Evolutionary conservation across 257 asterid species (phyloP).

Genomic region (Henckelia pumila): DNA sequence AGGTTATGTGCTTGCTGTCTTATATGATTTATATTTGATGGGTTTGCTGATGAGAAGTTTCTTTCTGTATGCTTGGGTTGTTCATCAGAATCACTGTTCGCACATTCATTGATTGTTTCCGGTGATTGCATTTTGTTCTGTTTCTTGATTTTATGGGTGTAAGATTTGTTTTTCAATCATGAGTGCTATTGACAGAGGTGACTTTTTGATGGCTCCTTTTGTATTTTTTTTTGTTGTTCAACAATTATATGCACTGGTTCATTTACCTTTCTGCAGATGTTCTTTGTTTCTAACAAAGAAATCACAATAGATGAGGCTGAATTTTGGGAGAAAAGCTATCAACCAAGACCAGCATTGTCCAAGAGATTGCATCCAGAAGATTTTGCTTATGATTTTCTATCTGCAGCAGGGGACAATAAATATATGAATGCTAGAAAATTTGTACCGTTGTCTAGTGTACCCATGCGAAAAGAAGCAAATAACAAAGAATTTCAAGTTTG

Average conservation of each 20-base stretch:
- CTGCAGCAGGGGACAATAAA: constrained; percentile 36
- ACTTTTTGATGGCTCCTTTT: constrained; percentile 14
- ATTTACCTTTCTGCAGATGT: constrained; percentile 57
- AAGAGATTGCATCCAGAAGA: constrained; percentile 32
- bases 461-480: constrained; percentile 48
- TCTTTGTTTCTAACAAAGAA: constrained; percentile 69
- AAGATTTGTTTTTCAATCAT: constrained; percentile 1
- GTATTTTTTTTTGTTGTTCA: constrained; percentile 1
- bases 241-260: constrained; percentile 12
- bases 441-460: constrained; percentile 40
- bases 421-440: constrained; percentile 45
- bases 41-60: no score
- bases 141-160: constrained; percentile 7
- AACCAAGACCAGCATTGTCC: constrained; percentile 48
- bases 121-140: background rate
- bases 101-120: background rate
- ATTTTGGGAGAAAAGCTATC: constrained; percentile 97
- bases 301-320: constrained; percentile 82
- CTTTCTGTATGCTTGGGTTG: background rate
- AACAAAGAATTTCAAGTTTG: constrained; percentile 53
- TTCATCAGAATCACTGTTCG: constrained; percentile 9
- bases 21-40: background rate
- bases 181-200: background rate
- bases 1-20: constrained; percentile 1
- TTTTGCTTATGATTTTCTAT: constrained; percentile 37